Percentiles rank a stretch among this genome's conserved stretches.
Evolutionary conservation across 2,329 filamentous ascomycete genomes (phyloP).

Genomic region (Nothophaeocryptopus gaeumannii): DNA sequence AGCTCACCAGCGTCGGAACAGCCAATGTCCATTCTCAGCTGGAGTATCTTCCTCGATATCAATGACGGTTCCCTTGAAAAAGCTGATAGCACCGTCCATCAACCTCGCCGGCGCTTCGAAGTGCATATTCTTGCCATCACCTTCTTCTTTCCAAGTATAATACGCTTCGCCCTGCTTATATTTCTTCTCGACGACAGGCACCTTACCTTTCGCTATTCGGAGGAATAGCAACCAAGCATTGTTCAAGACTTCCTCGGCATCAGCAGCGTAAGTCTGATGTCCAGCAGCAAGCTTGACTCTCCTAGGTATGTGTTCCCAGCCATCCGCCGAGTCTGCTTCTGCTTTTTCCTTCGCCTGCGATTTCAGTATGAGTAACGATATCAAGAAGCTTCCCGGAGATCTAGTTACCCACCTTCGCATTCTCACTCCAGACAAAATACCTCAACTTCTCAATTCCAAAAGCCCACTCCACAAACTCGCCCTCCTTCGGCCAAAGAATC

Average conservation of each 20-base stretch:
- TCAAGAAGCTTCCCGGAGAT: too few species aligned
- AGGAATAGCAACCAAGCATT: conserved; percentile 36
- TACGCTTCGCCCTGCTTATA: conserved; percentile 34
- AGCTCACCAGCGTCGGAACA: too few species aligned
- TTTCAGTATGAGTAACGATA: too few species aligned
- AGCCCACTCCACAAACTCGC: conserved; percentile 41
- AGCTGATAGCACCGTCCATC: conserved; percentile 31
- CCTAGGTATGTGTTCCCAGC: conserved; percentile 24
- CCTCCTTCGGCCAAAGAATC: conserved; percentile 41
- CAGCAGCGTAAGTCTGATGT: conserved; percentile 38
- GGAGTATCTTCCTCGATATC: too few species aligned
- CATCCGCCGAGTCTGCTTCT: conserved; percentile 20
- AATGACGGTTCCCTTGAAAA: conserved; percentile 17
- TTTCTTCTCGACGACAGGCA: conserved; percentile 34
- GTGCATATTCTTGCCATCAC: conserved; percentile 33
- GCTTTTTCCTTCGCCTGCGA: conserved; percentile 19
- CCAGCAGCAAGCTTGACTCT: conserved; percentile 33
- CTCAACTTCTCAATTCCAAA: conserved; percentile 37
- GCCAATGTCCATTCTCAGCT: too few species aligned
- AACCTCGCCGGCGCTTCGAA: conserved; percentile 38
- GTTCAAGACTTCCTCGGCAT: conserved; percentile 39
- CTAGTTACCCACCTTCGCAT: conserved; percentile 15
- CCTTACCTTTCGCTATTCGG: conserved; percentile 34
- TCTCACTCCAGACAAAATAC: conserved; percentile 36
- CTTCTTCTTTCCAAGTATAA: conserved; percentile 38